Evolutionary conservation across 495 filamentous ascomycete species (phyloP).

Genomic region (Talaromyces stipitatus): DNA sequence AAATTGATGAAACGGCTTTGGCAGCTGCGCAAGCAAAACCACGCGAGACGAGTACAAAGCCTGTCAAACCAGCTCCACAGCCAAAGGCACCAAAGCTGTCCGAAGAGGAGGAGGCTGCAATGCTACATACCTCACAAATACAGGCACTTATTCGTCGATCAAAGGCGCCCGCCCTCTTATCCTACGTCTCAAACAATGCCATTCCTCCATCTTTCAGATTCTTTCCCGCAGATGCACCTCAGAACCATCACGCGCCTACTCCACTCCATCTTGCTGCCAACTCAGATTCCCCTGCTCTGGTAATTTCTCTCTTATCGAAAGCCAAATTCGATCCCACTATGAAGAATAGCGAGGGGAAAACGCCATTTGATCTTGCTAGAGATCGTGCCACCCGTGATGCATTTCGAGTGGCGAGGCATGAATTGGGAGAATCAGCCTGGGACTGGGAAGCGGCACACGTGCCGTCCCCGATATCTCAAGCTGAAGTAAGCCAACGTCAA

Average conservation of each 20-base stretch:
- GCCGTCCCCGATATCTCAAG: constrained; percentile 57
- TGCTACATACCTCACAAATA: constrained; percentile 78
- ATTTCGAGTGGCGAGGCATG: constrained; percentile 78
- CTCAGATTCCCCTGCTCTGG: constrained; percentile 63
- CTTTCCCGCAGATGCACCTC: constrained; percentile 54
- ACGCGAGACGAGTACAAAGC: constrained; percentile 22
- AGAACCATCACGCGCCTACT: constrained; percentile 79
- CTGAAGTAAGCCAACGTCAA: constrained; percentile 59
- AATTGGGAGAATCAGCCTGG: constrained; percentile 71
- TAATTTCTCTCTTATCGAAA: constrained; percentile 70
- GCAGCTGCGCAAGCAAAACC: constrained; percentile 38
- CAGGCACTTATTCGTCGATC: constrained; percentile 83
- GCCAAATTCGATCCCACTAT: constrained; percentile 65
- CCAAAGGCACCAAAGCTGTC: constrained; percentile 52
- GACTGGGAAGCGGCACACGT: constrained; percentile 73
- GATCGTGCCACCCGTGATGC: constrained; percentile 83
- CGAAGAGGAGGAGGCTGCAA: constrained; percentile 73
- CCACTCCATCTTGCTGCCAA: constrained; percentile 80
- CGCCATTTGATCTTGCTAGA: constrained; percentile 79
- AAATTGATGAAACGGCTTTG: constrained; percentile 56
- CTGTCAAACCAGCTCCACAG: constrained; percentile 34
- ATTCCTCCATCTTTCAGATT: constrained; percentile 66
- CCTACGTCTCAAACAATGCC: constrained; percentile 69
- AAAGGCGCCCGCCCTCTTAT: constrained; percentile 77
- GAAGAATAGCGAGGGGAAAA: constrained; percentile 57